Conservation (phyloP, 768 basidiomycete genomes). For the Trametes punicea region DNA sequence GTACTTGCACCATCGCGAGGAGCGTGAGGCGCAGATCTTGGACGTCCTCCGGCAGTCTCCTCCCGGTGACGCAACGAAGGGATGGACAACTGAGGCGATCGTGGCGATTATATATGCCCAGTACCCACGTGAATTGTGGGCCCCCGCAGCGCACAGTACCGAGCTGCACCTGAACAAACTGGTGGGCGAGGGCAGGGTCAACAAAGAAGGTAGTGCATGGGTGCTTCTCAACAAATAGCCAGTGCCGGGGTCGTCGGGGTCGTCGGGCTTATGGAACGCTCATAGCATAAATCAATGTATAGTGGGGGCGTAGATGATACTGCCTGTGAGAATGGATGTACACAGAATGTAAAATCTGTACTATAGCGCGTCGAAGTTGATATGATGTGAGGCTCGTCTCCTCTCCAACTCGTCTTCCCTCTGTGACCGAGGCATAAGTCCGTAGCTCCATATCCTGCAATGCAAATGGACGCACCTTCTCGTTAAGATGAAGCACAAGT, state of each 20-base stretch:
- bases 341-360: conserved; percentile 13
- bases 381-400: conserved; percentile 85
- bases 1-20: conserved; percentile 79
- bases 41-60: conserved; percentile 40
- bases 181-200: conserved; percentile 57
- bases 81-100: conserved; percentile 64
- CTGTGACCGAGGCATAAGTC: conserved; percentile 41
- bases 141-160: conserved; percentile 67
- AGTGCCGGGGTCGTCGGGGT: not conserved
- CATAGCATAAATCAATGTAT: conserved; percentile 6
- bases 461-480: conserved; percentile 63
- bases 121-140: conserved; percentile 70
- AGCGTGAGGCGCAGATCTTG: conserved; percentile 79
- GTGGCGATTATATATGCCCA: conserved; percentile 65
- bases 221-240: conserved; percentile 5
- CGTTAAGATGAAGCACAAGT: conserved; percentile 82
- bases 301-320: conserved; percentile 4
- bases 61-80: conserved; percentile 23
- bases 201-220: conserved; percentile 20
- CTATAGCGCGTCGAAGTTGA: conserved; percentile 95
- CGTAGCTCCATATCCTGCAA: conserved; percentile 8
- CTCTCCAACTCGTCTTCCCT: conserved; percentile 93
- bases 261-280: not conserved
- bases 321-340: conserved; percentile 1
- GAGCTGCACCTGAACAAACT: conserved; percentile 74